phyloP scores from a whole-genome alignment of 805 yeast species.

The Lachancea fermentati region DNA sequence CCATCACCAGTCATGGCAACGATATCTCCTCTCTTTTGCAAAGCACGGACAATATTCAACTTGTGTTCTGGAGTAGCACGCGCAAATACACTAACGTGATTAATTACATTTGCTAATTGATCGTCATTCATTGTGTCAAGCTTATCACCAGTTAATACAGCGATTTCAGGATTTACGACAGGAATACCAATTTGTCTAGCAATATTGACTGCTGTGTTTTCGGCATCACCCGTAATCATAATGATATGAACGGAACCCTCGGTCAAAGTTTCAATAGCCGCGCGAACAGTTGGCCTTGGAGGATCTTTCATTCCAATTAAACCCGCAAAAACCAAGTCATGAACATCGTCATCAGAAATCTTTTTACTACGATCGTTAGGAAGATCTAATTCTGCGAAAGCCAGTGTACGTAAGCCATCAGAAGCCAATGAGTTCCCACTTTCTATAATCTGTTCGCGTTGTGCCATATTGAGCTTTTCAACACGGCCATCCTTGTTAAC shows the following conservation, averaged over 20 bases:
- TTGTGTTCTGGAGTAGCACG: conserved; percentile 95
- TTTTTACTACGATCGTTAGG: conserved; percentile 24
- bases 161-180: conserved; percentile 50
- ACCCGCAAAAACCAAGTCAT: conserved; percentile 72
- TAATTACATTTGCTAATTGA: conserved; percentile 67
- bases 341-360: conserved; percentile 39
- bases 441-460: conserved; percentile 42
- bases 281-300: conserved; percentile 81
- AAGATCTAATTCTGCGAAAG: conserved; percentile 56
- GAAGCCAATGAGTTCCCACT: conserved; percentile 64
- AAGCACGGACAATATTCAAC: conserved; percentile 80
- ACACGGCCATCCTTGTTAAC: conserved; percentile 52
- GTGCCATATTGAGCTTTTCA: conserved; percentile 50
- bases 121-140: conserved; percentile 69
- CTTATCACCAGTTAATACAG: conserved; percentile 81
- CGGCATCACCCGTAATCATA: conserved; percentile 96
- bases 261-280: conserved; percentile 67
- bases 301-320: conserved; percentile 96
- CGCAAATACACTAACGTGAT: conserved; percentile 83
- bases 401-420: conserved; percentile 82
- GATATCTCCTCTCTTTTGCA: conserved; percentile 85
- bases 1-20: conserved; percentile 99
- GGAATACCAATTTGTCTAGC: conserved; percentile 91
- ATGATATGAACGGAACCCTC: conserved; percentile 96
- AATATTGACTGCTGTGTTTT: conserved; percentile 77